Conservation (phyloP, 805 yeast species). For the Sporopachydermia lactativora region DNA sequence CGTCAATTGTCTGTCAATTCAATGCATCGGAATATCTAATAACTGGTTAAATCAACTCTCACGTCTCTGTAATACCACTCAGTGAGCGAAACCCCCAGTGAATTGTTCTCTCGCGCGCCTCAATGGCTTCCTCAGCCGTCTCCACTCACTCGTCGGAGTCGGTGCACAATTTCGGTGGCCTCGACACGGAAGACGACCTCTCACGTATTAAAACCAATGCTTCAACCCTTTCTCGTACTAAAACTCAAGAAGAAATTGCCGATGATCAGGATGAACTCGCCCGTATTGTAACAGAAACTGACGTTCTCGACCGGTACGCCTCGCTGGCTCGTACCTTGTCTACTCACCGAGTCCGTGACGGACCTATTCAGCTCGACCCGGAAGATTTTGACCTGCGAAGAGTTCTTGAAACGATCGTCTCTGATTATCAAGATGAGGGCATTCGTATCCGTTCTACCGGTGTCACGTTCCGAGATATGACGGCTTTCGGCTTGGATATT, state of each 20-base stretch:
- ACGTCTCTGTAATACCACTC: no score
- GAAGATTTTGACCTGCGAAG: constrained; percentile 19
- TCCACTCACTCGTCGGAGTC: no score
- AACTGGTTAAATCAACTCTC: no score
- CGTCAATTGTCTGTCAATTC: no score
- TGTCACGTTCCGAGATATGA: constrained; percentile 22
- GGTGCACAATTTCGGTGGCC: no score
- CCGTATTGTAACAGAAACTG: constrained; percentile 1
- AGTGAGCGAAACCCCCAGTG: no score
- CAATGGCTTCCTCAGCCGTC: no score
- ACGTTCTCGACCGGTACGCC: constrained; percentile 8
- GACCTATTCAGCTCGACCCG: constrained; percentile 12
- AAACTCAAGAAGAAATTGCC: neutral
- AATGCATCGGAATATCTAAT: no score
- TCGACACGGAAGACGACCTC: neutral
- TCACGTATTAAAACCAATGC: neutral
- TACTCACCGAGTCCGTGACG: constrained; percentile 12
- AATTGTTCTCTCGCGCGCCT: no score
- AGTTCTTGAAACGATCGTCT: constrained; percentile 15
- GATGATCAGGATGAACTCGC: neutral
- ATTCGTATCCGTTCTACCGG: constrained; percentile 22
- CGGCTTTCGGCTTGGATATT: constrained; percentile 32
- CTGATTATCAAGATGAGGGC: constrained; percentile 18
- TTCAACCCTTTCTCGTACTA: neutral
- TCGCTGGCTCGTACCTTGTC: constrained; percentile 15